Evolutionary conservation across 768 basidiomycete genomes (phyloP), one percentile per base, ranked within the genome.

Genomic region (Mycena sanguinolenta): DNA sequence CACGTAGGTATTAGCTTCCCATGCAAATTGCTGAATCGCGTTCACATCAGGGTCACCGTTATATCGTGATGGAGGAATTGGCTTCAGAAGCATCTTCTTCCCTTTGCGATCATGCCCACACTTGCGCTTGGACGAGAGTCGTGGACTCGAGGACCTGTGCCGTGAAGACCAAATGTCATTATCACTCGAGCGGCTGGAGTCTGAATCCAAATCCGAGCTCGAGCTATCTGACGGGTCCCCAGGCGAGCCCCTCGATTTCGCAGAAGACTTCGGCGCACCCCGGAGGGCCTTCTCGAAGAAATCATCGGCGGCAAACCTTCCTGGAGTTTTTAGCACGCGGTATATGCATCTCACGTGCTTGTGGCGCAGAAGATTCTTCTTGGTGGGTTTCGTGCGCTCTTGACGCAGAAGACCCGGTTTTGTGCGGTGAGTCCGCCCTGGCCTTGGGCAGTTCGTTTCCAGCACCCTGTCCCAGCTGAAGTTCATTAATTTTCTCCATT

Each of bases 271-370:
- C 23, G 23, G 49, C n/a, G 14, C 49, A 0, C 9, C 49, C 10
- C 49, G 49, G n/a, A 50, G 25, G 25, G 49, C n/a, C n/a, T n/a
- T 50, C 49, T 50, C 23, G 23, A 50, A 50, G 49, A 50, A 50
- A 23, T 50, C 25, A 5, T 4, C n/a, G 9, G 49, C 23, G 25
- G 49, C 49, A 50, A 50, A 50, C 49, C 17, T 14, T 55, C 54
- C 54, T 3, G 28, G 54, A 21, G 30, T n/a, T 32, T 6, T 7
- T 50, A 23, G n/a, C 49, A 50, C 49, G 23, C 10, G 49, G 49
- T 50, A 50, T 50, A 23, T 50, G 49, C 7, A 23, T 25, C n/a
- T 50, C 49, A 8, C 49, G 49, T 23, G 49, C 49, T 23, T 4
- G 23, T 23, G 49, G 49, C 49, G n/a, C 49, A 23, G 49, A 14